Percentiles rank a stretch among this genome's conserved stretches.
Conservation (phyloP, 192 early-diverging fungal genomes). For the Mortierella antarctica region DNA sequence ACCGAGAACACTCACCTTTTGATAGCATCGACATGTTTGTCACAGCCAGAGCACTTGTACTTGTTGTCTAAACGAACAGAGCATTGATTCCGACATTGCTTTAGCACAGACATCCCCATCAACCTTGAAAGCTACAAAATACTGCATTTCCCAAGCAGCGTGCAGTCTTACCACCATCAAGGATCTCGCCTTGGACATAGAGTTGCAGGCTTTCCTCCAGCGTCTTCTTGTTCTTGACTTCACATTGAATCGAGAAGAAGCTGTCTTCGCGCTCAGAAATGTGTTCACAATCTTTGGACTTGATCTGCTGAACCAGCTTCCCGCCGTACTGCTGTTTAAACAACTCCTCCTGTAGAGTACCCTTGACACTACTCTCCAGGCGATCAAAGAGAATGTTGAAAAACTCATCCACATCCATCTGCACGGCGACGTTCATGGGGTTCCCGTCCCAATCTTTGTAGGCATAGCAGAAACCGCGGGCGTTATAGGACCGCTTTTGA, state of each 20-base stretch:
- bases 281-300: slow-evolving; percentile 65
- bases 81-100: no score
- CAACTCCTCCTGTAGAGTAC: slow-evolving; percentile 56
- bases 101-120: no score
- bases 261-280: slow-evolving; percentile 63
- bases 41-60: slow-evolving; percentile 63
- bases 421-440: slow-evolving; percentile 63
- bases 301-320: slow-evolving; percentile 67
- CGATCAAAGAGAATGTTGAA: slow-evolving; percentile 70
- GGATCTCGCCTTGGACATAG: slow-evolving; percentile 65
- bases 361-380: slow-evolving; percentile 60
- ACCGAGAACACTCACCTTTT: slow-evolving; percentile 49
- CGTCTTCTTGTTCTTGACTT: slow-evolving; percentile 66
- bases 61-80: slow-evolving; percentile 52
- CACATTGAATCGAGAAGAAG: slow-evolving; percentile 65
- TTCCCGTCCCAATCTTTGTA: slow-evolving; percentile 66
- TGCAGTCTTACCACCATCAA: slow-evolving; percentile 61
- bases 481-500: slow-evolving; percentile 59
- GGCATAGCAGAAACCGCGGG: slow-evolving; percentile 56
- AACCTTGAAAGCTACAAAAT: neutral
- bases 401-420: slow-evolving; percentile 73
- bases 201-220: slow-evolving; percentile 67
- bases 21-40: slow-evolving; percentile 67
- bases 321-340: slow-evolving; percentile 68
- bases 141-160: neutral